A percentile compares a stretch with the other conserved stretches of the same genome.
phyloP scores from a whole-genome alignment of 208 protist species.

The Leishmania tarentolae region DNA sequence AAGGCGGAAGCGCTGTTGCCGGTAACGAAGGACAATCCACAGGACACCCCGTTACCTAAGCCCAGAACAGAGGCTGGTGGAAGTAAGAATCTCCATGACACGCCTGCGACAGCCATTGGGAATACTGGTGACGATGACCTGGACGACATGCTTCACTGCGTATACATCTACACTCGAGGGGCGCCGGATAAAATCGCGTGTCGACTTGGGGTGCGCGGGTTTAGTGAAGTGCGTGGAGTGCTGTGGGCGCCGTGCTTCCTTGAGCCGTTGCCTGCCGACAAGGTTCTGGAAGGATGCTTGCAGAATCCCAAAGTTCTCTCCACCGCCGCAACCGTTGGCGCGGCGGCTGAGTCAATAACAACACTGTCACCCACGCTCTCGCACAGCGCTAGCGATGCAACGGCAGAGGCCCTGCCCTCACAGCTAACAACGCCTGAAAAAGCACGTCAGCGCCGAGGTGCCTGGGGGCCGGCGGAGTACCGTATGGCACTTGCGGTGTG shows the following conservation, averaged over 20 bases:
- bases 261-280: conserved; percentile 34
- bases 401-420: conserved; percentile 1
- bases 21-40: neutral
- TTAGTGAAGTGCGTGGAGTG: conserved; percentile 78
- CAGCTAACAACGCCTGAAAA: conserved; percentile 1
- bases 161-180: conserved; percentile 77
- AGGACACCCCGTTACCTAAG: neutral
- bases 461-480: conserved; percentile 82
- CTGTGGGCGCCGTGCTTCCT: conserved; percentile 85
- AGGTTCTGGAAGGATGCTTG: conserved; percentile 17
- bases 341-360: neutral
- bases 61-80: neutral
- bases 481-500: conserved; percentile 86
- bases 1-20: conserved; percentile 6
- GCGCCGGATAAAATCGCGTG: conserved; percentile 60
- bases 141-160: conserved; percentile 75
- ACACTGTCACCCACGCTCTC: neutral
- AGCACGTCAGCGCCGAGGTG: conserved; percentile 25
- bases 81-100: neutral
- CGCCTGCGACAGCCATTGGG: neutral
- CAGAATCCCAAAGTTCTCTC: conserved; percentile 7
- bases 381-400: conserved; percentile 7
- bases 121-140: conserved; percentile 26
- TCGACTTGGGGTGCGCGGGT: conserved; percentile 62
- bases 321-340: neutral